Conservation (phyloP, 2,329 filamentous ascomycete genomes). For the Xylaria sp. region DNA sequence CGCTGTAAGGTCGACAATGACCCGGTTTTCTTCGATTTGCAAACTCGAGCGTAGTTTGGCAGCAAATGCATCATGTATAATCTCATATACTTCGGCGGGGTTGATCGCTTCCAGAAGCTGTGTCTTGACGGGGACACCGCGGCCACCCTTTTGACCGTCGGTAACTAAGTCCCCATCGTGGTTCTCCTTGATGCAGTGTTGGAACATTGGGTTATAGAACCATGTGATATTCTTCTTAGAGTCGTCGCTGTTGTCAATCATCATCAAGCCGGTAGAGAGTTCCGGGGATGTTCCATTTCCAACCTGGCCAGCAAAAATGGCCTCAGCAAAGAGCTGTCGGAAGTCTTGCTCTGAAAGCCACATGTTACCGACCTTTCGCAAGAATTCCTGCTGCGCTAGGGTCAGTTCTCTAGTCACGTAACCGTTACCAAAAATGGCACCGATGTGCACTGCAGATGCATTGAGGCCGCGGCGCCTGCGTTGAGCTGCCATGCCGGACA, state of each 20-base stretch:
- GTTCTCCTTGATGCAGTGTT: conserved; percentile 14
- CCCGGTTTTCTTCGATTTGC: conserved; percentile 10
- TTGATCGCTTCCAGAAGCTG: conserved; percentile 22
- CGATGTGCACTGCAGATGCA: conserved; percentile 46
- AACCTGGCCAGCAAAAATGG: conserved; percentile 32
- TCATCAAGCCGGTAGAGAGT: conserved; percentile 32
- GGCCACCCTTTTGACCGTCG: not conserved
- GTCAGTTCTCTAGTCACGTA: conserved; percentile 43
- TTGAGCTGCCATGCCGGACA: conserved; percentile 47
- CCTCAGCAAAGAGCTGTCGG: conserved; percentile 38
- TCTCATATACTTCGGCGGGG: conserved; percentile 16
- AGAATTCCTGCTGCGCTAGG: conserved; percentile 34
- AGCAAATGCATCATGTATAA: conserved; percentile 31
- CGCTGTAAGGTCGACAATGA: conserved; percentile 38
- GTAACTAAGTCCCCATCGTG: not conserved
- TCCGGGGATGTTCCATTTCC: conserved; percentile 16
- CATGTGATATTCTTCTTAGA: conserved; percentile 13
- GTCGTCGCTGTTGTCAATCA: conserved; percentile 22
- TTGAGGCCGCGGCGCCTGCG: conserved; percentile 45
- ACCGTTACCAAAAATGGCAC: conserved; percentile 43
- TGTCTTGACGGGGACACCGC: conserved; percentile 2
- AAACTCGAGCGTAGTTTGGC: conserved; percentile 23
- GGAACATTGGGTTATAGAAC: conserved; percentile 26
- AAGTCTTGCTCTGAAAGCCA: conserved; percentile 40
- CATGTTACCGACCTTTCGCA: conserved; percentile 34